Percentiles rank a stretch among this genome's conserved stretches.
These are phyloP conservation scores for Alternaria panax DNA, from an alignment of 2,329 filamentous ascomycete species.

Conservation along the genomic window DNA sequence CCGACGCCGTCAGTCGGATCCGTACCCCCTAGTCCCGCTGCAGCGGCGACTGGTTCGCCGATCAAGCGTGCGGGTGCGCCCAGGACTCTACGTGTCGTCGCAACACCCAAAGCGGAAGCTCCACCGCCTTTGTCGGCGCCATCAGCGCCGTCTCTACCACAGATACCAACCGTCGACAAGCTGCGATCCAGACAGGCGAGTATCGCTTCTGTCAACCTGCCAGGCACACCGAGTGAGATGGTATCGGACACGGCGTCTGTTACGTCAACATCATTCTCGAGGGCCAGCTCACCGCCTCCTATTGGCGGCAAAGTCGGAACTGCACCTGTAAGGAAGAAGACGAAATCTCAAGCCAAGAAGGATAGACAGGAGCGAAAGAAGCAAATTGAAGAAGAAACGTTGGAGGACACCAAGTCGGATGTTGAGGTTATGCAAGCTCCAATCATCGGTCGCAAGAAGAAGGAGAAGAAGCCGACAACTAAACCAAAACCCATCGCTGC, in stretches of 20 bases:
- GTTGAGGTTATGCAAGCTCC: slow-evolving; percentile 68
- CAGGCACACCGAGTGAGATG: slow-evolving; percentile 78
- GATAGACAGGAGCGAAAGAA: slow-evolving; percentile 69
- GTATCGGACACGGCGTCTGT: slow-evolving; percentile 80
- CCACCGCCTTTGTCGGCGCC: slow-evolving; percentile 53
- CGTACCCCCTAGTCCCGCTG: slow-evolving; percentile 60
- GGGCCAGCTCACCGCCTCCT: slow-evolving; percentile 72
- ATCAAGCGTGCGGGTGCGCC: slow-evolving; percentile 55
- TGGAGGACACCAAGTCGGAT: slow-evolving; percentile 56
- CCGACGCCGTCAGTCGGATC: slow-evolving; percentile 57
- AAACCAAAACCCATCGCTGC: slow-evolving; percentile 33
- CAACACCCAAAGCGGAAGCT: slow-evolving; percentile 68
- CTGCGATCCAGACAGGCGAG: slow-evolving; percentile 60
- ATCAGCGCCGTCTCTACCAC: slow-evolving; percentile 40
- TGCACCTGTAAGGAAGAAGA: slow-evolving; percentile 72
- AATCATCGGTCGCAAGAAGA: slow-evolving; percentile 82
- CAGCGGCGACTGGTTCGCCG: slow-evolving; percentile 57
- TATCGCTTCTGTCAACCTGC: slow-evolving; percentile 66
- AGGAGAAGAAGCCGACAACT: slow-evolving; percentile 71
- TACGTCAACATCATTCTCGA: slow-evolving; percentile 74
- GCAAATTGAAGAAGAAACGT: slow-evolving; percentile 68
- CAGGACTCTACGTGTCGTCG: slow-evolving; percentile 74
- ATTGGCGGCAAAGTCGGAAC: slow-evolving; percentile 70
- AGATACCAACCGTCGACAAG: slow-evolving; percentile 49
- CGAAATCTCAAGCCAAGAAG: slow-evolving; percentile 81